These are phyloP conservation scores for Rhynchosporium secalis DNA, from an alignment of 2,329 filamentous ascomycete species.

Conservation along the genomic window DNA sequence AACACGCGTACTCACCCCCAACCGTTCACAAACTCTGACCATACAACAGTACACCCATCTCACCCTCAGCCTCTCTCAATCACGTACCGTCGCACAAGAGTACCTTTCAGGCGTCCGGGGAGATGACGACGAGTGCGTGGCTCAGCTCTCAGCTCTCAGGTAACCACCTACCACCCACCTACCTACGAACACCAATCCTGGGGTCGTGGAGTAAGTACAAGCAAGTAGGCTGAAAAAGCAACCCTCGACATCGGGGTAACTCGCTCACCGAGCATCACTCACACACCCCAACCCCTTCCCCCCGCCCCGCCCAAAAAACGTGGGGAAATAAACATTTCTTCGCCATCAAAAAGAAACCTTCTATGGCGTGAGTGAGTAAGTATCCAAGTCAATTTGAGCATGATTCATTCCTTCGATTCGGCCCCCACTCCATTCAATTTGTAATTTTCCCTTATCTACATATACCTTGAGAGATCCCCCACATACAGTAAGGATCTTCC, in stretches of 20 bases:
- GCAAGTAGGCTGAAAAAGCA: not conserved
- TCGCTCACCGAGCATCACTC: not conserved
- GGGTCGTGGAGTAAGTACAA: constrained; percentile 7
- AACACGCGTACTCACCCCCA: not conserved
- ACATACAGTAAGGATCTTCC: too few relatives aligned
- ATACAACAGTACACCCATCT: not conserved
- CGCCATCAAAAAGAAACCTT: too few relatives aligned
- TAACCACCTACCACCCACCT: not conserved
- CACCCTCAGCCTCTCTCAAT: too few relatives aligned
- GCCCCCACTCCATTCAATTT: too few relatives aligned
- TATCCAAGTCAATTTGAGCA: too few relatives aligned
- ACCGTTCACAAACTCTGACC: not conserved
- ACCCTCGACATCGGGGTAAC: not conserved
- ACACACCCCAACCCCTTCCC: not conserved
- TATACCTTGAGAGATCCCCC: too few relatives aligned
- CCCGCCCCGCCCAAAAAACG: too few relatives aligned
- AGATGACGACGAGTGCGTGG: not conserved
- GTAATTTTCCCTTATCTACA: too few relatives aligned
- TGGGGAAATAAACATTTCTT: too few relatives aligned
- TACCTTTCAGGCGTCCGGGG: not conserved
- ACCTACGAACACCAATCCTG: not conserved
- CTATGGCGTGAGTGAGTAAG: too few relatives aligned
- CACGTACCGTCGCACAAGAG: not conserved
- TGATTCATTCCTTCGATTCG: too few relatives aligned
- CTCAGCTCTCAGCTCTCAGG: not conserved